Conservation (phyloP, 257 asterid genomes). For the Solanum pinnatisectum region DNA sequence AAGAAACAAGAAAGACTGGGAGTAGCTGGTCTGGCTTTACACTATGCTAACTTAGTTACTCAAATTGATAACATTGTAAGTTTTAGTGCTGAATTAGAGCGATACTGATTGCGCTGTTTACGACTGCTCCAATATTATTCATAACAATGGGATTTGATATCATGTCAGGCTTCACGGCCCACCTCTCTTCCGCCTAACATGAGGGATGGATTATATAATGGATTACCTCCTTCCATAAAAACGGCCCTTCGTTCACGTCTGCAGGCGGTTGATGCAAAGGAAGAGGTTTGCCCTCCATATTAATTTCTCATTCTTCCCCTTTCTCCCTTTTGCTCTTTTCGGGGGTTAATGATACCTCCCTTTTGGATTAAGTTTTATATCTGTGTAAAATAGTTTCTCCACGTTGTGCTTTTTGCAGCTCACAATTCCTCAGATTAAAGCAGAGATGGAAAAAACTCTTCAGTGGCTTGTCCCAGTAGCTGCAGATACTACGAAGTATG, state of each 20-base stretch:
- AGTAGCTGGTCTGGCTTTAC: conserved; percentile 71
- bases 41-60: conserved; percentile 72
- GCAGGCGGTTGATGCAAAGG: conserved; percentile 38
- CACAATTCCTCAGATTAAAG: conserved; percentile 69
- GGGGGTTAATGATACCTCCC: not conserved
- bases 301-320: not conserved
- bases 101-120: not conserved
- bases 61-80: conserved; percentile 77
- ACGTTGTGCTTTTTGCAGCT: conserved; percentile 40
- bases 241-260: conserved; percentile 38
- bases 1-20: conserved; percentile 68
- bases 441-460: conserved; percentile 89
- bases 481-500: conserved; percentile 76
- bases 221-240: conserved; percentile 72
- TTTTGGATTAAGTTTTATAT: not conserved
- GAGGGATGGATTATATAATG: conserved; percentile 81
- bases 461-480: conserved; percentile 97
- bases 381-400: not conserved
- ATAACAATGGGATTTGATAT: conserved; percentile 3
- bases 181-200: conserved; percentile 91
- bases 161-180: conserved; percentile 71
- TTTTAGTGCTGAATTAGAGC: not conserved
- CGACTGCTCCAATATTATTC: not conserved
- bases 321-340: not conserved
- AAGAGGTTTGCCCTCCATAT: conserved; percentile 41